Evolutionary conservation across 1,284 basidiomycete species (phyloP), one percentile per base, ranked within the genome.

Genomic region (Phlebopus sp.): DNA sequence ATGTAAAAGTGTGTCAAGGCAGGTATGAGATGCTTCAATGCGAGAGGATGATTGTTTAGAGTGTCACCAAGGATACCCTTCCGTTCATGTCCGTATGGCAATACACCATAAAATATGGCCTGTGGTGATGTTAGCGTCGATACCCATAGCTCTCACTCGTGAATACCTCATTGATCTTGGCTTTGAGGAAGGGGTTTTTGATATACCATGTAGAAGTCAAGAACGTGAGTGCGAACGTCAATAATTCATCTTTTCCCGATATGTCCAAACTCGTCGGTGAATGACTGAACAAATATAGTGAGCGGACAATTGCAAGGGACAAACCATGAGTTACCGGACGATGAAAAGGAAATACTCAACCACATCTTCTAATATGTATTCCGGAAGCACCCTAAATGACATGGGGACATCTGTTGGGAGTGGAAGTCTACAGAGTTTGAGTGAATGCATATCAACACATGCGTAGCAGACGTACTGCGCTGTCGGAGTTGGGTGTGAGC

Each of bases 171-270:
- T 97, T 92, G 37, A 99, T 86, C 70, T 99, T 97, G n/a, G 93
- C 86, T 69, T 97, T 98, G 57, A 99, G 69, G 77, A 97, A 98
- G 0, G 97, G 97, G 57, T 99, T 99, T 73, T 97, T 97, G 74
- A 99, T 94, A 66, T 96, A 98, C 82, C 90, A 92, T 0, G 91
- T 92, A 5, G 93, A 97, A 6, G 90, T 87, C 47, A 99, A 74
- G 78, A 98, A 98, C 0, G 91, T 93, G 55, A 98, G 76, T 32
- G 86, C 81, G 69, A 98, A 99, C 0, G 85, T 81, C 55, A 98
- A 75, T n/a, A 99, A 73, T 58, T 95, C 94, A 23, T 84, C 83
- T 71, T 92, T 89, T 47, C 92, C 91, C 0, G 88, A 76, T 38
- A 90, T 68, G 52, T 91, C 86, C 30, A 97, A 79, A 46, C 86